Conservation (phyloP, 208 protist genomes). For the Crithidia expoeki region DNA sequence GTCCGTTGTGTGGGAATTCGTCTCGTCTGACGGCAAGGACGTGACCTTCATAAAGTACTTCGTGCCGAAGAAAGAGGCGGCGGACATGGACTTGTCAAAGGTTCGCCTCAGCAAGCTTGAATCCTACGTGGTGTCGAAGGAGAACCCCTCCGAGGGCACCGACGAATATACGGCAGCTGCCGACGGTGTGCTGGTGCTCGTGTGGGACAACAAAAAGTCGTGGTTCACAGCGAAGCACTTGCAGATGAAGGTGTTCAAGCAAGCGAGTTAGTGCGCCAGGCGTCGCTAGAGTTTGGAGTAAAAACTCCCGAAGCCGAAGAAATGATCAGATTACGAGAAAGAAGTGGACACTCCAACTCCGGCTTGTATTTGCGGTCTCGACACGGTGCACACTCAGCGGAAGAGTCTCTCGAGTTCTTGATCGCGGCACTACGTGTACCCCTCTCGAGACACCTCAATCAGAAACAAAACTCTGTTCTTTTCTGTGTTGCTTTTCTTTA, state of each 20-base stretch:
- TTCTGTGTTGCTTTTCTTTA: too few relatives aligned
- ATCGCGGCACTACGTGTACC: too few relatives aligned
- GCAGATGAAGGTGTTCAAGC: constrained; percentile 67
- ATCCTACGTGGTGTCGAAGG: constrained; percentile 31
- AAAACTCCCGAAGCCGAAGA: too few relatives aligned
- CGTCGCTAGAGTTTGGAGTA: too few relatives aligned
- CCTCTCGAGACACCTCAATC: too few relatives aligned
- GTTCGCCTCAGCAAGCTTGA: constrained; percentile 30
- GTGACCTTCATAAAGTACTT: constrained; percentile 35
- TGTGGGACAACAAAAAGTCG: constrained; percentile 64
- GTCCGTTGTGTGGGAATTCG: constrained; percentile 59
- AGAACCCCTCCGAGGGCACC: constrained; percentile 33
- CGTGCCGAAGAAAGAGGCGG: constrained; percentile 4
- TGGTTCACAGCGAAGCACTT: constrained; percentile 57
- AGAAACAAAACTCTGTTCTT: too few relatives aligned
- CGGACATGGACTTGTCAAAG: constrained; percentile 4
- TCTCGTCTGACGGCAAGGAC: constrained; percentile 31
- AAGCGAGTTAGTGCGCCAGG: too few relatives aligned
- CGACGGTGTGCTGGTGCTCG: constrained; percentile 46
- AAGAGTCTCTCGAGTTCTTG: too few relatives aligned
- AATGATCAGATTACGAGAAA: too few relatives aligned
- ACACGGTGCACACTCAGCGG: too few relatives aligned
- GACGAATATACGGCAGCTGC: constrained; percentile 42
- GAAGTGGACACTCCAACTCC: too few relatives aligned
- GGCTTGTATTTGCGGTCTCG: too few relatives aligned